Evolutionary conservation across 352 stramenopile species (phyloP), one percentile per base, ranked within the genome.

Genomic region (Phytophthora citrophthora): DNA sequence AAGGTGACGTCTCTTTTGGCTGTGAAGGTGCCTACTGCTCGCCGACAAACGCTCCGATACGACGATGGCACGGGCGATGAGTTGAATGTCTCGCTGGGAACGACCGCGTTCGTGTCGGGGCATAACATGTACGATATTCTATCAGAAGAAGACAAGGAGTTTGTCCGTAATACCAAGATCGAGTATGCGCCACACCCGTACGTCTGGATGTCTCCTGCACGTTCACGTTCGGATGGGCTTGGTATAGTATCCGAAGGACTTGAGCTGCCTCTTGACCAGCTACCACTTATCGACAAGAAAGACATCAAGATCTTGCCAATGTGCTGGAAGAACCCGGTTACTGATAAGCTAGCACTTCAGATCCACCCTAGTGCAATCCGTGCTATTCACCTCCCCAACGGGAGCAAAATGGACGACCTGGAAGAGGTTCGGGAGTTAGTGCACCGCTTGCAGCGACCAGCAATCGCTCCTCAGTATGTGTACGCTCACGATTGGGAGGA

Each of bases 401-500:
- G 66, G 24, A 53, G 29, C 24, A 67, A 70, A 27, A 74, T 74
- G 61, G 61, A 44, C 12, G 49, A 70, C 26, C 50, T 74, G 5
- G 38, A 64, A 34, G 49, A 67, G n/a, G 66, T 70, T 6, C 66
- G 61, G 11, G 50, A 70, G 39, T 13, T 74, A 24, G 66, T 74
- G 23, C 45, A 74, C 24, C 54, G 66, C 6, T 44, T 74, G 43
- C 66, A 74, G 16, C 66, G 61, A 20, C 66, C 66, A n/a, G 66
- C 61, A 9, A 74, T 74, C 23, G 49, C 66, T 4, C 61, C 66
- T 2, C 49, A 70, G 61, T 70, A 57, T n/a, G 49, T 74, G 13
- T 74, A 74, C 51, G 36, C 66, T 0, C 66, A 74, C 49, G 61
- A 74, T 32, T 74, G 66, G 66, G 66, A 74, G 36, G 66, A 74